Base-by-base conservation (phyloP, 495 filamentous ascomycete genomes). In the Lasiosphaeria hispida region DNA sequence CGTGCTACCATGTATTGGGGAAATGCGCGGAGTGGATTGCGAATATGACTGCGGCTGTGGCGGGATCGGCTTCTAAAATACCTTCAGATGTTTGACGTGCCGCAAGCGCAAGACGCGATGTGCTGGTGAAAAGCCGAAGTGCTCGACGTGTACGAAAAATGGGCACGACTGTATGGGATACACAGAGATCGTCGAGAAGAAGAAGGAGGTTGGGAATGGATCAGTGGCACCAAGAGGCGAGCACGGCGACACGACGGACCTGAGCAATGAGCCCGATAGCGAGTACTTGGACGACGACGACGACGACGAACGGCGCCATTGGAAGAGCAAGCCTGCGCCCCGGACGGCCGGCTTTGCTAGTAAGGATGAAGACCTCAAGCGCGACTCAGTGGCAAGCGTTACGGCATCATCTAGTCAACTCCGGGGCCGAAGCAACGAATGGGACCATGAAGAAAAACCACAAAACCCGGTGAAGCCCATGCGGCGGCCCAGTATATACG, bases 51-150 rank as follows among this genome's bases (percentile, higher is more conserved):
- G 39, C 39, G 50, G 10, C 7, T 33, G 35, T 53, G 38, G 40
- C 43, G 14, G 45, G 56, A 58, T 33, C 6, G 40, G 42, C 45
- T 67, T 66, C 72, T 72, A 65, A 72, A 55, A 54, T 11, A 19
- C 18, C 18, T 50, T 51, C 63, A 89, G 87, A 62, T 90, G 89
- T 73, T 78, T 85, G 58, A 92, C 88, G 53, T 91, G 88, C 72
- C 85, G 89, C 70, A 90, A 86, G 65, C 82, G 89, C 71, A 92
- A 92, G 74, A 92, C 89, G 55, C 82, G 89, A 70, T 92, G 89
- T 69, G 89, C 87, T 23, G 89, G 89, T 55, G 87, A 90, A 73
- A 83, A 85, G 61, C 86, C 86, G 70, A 79, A 82, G 1, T 91
- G 88, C 71, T 85, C 85, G 56, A 91, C 88, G 18, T 91, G 88